These are phyloP conservation scores for Dipodascus albidus DNA, from an alignment of 805 yeast species.

Conservation along the genomic window DNA sequence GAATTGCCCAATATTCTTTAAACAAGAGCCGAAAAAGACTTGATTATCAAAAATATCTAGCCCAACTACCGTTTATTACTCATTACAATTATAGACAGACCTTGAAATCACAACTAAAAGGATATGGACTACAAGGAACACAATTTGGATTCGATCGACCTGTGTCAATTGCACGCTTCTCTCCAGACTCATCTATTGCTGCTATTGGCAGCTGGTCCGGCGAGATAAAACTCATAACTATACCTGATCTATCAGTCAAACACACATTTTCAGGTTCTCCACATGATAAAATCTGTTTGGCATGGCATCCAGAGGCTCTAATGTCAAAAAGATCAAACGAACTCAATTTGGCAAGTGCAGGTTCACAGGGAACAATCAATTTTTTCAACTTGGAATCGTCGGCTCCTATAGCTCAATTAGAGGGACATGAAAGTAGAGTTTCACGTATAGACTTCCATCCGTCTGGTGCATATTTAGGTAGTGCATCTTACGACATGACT, in stretches of 20 bases:
- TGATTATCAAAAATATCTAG: slow-evolving; percentile 21
- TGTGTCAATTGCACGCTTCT: slow-evolving; percentile 43
- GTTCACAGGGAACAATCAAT: slow-evolving; percentile 33
- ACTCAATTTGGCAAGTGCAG: slow-evolving; percentile 31
- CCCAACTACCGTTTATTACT: slow-evolving; percentile 30
- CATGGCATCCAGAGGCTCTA: slow-evolving; percentile 39
- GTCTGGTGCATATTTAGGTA: slow-evolving; percentile 38
- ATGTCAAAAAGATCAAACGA: slow-evolving; percentile 10
- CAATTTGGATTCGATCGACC: slow-evolving; percentile 65
- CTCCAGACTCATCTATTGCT: slow-evolving; percentile 29
- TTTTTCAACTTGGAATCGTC: slow-evolving; percentile 24
- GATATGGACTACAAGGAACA: slow-evolving; percentile 45
- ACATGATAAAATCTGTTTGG: slow-evolving; percentile 53
- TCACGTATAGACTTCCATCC: slow-evolving; percentile 59
- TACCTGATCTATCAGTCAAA: slow-evolving; percentile 25
- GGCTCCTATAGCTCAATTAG: slow-evolving; percentile 16
- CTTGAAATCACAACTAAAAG: slow-evolving; percentile 25
- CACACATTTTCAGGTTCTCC: slow-evolving; percentile 24
- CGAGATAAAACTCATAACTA: slow-evolving; percentile 38
- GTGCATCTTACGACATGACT: slow-evolving; percentile 74
- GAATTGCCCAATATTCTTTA: slow-evolving; percentile 43
- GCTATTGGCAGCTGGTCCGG: slow-evolving; percentile 87
- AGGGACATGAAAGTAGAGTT: slow-evolving; percentile 47
- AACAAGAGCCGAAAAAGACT: slow-evolving; percentile 34
- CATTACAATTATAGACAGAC: slow-evolving; percentile 37